Evolutionary conservation across 1,284 basidiomycete species (phyloP).

Genomic region (Apiotrichum gamsii): DNA sequence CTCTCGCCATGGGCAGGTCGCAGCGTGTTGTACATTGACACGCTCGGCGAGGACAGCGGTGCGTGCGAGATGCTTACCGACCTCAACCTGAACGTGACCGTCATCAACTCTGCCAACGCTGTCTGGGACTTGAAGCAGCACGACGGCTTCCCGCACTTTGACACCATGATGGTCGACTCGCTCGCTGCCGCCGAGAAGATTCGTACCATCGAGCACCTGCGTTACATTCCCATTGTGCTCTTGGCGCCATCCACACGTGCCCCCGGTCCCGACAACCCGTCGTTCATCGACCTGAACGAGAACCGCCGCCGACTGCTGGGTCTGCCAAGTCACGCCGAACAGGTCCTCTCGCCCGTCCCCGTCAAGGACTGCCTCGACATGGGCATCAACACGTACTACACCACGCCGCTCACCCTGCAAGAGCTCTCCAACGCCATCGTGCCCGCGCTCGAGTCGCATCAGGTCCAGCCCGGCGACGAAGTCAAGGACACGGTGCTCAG

Average conservation of each 20-base stretch:
- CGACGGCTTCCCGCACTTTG: constrained; percentile 78
- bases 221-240: constrained; percentile 96
- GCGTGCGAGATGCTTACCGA: constrained; percentile 73
- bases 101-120: constrained; percentile 69
- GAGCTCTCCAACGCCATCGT: constrained; percentile 89
- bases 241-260: constrained; percentile 57
- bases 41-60: constrained; percentile 66
- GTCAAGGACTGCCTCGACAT: constrained; percentile 48
- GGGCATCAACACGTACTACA: constrained; percentile 51
- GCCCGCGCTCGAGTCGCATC: constrained; percentile 91
- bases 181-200: constrained; percentile 75
- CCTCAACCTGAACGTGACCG: constrained; percentile 73
- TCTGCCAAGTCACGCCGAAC: constrained; percentile 35
- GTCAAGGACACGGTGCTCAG: constrained; percentile 81
- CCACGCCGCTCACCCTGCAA: constrained; percentile 79
- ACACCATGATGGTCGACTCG: constrained; percentile 93
- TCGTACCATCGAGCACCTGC: constrained; percentile 85
- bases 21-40: constrained; percentile 82
- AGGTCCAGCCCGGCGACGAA: constrained; percentile 67
- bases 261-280: constrained; percentile 33
- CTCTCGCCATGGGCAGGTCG: constrained; percentile 67
- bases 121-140: constrained; percentile 57
- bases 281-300: constrained; percentile 45
- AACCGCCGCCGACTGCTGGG: constrained; percentile 37
- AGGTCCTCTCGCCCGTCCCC: constrained; percentile 43